Conservation (phyloP, 768 basidiomycete genomes). For the Tulasnella sp. region DNA sequence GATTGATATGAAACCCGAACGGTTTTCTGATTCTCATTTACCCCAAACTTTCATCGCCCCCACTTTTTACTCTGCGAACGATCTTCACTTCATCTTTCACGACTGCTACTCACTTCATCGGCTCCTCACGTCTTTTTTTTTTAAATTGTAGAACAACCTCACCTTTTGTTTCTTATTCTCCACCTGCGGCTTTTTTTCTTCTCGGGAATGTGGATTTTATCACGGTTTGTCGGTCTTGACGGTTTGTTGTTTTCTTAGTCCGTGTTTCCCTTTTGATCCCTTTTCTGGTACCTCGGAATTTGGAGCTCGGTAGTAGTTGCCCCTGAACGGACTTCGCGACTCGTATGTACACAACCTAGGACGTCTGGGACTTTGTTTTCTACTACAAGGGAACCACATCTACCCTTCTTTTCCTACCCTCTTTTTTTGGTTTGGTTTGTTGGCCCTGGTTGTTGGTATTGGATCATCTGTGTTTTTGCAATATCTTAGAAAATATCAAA, state of each 20-base stretch:
- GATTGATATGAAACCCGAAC: slow-evolving; percentile 2
- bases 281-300: not conserved
- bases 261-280: not conserved
- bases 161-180: not conserved
- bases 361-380: not conserved
- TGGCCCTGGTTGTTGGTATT: not conserved
- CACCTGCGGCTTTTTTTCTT: not conserved
- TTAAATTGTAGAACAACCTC: not conserved
- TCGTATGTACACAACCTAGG: not conserved
- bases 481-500: no score
- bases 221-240: not conserved
- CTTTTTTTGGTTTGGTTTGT: no score
- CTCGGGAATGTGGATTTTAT: not conserved
- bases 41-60: not conserved
- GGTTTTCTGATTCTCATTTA: not conserved
- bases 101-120: not conserved
- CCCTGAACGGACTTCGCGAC: not conserved
- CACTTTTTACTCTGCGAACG: not conserved
- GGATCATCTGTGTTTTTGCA: not conserved
- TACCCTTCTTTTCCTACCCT: not conserved
- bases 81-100: not conserved
- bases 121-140: not conserved
- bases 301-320: not conserved
- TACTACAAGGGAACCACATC: not conserved
- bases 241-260: not conserved